Evolutionary conservation across 31 red algal genomes (phyloP), one percentile per base, ranked within the genome.

Genomic region (Odonthalia washingtoniensis): DNA sequence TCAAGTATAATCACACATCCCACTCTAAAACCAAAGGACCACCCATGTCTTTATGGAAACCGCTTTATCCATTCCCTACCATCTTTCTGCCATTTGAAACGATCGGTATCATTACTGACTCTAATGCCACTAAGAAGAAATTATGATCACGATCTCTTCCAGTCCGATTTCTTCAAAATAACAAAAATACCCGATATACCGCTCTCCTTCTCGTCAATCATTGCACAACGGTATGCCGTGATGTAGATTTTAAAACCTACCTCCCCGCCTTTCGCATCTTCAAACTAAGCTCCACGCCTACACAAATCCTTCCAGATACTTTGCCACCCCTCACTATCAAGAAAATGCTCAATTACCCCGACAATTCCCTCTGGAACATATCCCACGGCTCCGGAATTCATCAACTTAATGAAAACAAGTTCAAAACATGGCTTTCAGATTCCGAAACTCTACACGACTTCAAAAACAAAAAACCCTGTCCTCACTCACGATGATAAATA

Each of bases 401-500:
- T 3, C 40, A 77, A 46, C 74, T 77, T 1, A 46, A 77, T 41
- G 36, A 45, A 9, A 5, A 46, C 3, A 9, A 5, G 2, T 36
- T 41, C 40, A 46, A 45, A 36, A 42, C 40, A 77, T 77, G 49
- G 49, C 74, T 77, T 18, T 9, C 14, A 26, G 12, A 70, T 45
- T 41, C 37, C 2, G 46, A 77, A 77, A 4, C 1, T 31, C 2
- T 34, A 28, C 37, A 46, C 1, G 31, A n/a, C 2, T 45, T 34
- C 9, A 16, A 46, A 1, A 36, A n/a, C n/a, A n/a, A n/a, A n/a
- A n/a, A n/a, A n/a, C n/a, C n/a, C n/a, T 46, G 3, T 39, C 65
- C 33, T 49, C 53, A 27, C 45, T 81, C 2, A 81, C 62, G 9
- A 84, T 84, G 80, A 84, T 64, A 36, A 26, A 84, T 36, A 28